Evolutionary conservation across 2,329 filamentous ascomycete genomes (phyloP).

Genomic region (Immersiporthe knoxdaviesiana): DNA sequence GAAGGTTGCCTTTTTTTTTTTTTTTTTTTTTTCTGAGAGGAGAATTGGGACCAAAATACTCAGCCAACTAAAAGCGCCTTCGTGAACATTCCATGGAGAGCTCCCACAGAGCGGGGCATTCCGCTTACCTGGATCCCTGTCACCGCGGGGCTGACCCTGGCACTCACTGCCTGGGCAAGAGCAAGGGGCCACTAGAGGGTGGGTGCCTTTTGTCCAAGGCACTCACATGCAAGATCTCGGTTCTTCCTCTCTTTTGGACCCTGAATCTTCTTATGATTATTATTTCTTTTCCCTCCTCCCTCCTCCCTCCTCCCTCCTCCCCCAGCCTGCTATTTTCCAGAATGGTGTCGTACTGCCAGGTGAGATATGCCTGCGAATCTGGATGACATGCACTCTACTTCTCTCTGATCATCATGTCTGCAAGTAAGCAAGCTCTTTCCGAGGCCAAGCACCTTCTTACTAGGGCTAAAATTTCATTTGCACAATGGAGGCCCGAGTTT

Average conservation of each 20-base stretch:
- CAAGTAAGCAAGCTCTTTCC: not conserved
- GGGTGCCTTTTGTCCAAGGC: not conserved
- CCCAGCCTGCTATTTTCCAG: not conserved
- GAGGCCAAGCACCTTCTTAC: not conserved
- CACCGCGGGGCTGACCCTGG: slow-evolving; percentile 3
- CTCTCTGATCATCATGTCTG: not conserved
- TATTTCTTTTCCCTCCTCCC: no score
- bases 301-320: no score
- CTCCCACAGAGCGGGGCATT: slow-evolving; percentile 23
- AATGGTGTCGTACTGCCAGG: not conserved
- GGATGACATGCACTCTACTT: not conserved
- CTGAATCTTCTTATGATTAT: not conserved
- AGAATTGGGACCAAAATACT: not conserved
- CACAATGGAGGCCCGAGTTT: not conserved
- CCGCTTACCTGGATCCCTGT: slow-evolving; percentile 19
- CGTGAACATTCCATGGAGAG: slow-evolving; percentile 28
- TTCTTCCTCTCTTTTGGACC: not conserved
- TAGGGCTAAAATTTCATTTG: not conserved
- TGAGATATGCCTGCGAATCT: not conserved
- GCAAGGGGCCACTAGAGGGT: no score
- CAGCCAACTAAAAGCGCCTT: slow-evolving; percentile 7
- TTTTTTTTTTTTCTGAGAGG: no score
- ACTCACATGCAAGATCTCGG: slow-evolving; percentile 10
- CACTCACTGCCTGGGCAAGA: no score
- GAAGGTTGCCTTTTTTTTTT: not conserved